These are phyloP conservation scores for Aspergillus sp. DNA, from an alignment of 2,329 filamentous ascomycete genomes.

Conservation along the genomic window DNA sequence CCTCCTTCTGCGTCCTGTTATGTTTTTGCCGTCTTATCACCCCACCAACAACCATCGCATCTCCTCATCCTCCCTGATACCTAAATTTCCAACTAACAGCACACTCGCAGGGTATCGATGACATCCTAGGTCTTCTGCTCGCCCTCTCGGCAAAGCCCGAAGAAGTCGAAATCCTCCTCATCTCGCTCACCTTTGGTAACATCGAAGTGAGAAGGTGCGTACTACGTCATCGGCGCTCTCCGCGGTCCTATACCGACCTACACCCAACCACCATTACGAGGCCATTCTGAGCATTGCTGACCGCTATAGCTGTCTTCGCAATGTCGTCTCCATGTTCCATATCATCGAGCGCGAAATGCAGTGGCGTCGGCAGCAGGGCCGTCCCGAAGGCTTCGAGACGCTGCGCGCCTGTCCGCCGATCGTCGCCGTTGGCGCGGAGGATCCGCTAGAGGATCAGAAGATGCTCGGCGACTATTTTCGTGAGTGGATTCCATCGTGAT, in stretches of 20 bases:
- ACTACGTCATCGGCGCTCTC: background rate
- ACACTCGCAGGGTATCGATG: constrained; percentile 68
- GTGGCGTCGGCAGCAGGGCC: constrained; percentile 72
- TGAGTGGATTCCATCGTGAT: constrained; percentile 46
- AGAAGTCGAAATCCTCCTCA: constrained; percentile 79
- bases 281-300: background rate
- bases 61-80: background rate
- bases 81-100: background rate
- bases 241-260: background rate
- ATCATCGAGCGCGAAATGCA: constrained; percentile 83
- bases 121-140: constrained; percentile 82
- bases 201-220: constrained; percentile 76
- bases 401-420: constrained; percentile 73
- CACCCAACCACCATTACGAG: background rate
- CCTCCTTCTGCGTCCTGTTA: background rate
- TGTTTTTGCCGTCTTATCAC: background rate
- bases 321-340: constrained; percentile 86
- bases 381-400: constrained; percentile 67
- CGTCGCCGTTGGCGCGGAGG: constrained; percentile 81
- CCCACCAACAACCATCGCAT: background rate
- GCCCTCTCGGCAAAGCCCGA: constrained; percentile 78
- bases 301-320: constrained; percentile 69
- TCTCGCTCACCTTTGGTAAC: constrained; percentile 93
- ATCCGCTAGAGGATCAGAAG: constrained; percentile 78
- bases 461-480: constrained; percentile 85